Conservation (phyloP, 805 yeast genomes). For the Tanozyma kutaoensis region DNA sequence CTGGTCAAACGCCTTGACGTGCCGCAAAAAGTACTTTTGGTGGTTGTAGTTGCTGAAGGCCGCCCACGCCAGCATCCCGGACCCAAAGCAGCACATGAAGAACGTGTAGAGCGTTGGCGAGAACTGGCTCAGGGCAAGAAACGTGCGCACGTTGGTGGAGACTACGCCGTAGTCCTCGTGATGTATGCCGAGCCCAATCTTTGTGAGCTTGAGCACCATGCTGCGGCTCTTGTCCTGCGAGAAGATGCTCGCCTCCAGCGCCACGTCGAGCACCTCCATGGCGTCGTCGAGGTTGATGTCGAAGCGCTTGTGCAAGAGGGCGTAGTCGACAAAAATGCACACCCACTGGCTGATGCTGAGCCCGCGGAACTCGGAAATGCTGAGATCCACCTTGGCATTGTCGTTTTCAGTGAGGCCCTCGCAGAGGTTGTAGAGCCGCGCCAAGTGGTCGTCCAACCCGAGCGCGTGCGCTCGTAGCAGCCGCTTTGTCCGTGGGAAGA, state of each 20-base stretch:
- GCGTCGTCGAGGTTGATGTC: slow-evolving; percentile 50
- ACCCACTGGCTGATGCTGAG: slow-evolving; percentile 75
- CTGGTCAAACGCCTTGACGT: slow-evolving; percentile 80
- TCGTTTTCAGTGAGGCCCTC: slow-evolving; percentile 34
- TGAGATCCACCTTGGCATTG: slow-evolving; percentile 20
- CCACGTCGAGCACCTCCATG: slow-evolving; percentile 47
- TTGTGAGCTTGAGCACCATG: slow-evolving; percentile 47
- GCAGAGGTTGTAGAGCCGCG: slow-evolving; percentile 51
- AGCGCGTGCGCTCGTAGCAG: slow-evolving; percentile 50
- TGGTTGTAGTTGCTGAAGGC: slow-evolving; percentile 66
- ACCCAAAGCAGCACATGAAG: slow-evolving; percentile 52
- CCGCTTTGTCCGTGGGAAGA: slow-evolving; percentile 67
- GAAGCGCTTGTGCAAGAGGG: slow-evolving; percentile 50
- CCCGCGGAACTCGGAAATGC: slow-evolving; percentile 59
- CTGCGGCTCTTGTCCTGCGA: slow-evolving; percentile 48
- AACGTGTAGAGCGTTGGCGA: slow-evolving; percentile 53
- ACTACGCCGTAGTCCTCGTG: slow-evolving; percentile 38
- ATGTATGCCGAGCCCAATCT: slow-evolving; percentile 41
- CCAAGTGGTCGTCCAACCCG: slow-evolving; percentile 61
- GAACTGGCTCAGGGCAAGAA: slow-evolving; percentile 63
- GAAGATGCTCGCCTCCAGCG: slow-evolving; percentile 70
- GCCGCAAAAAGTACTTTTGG: slow-evolving; percentile 83
- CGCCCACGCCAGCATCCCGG: slow-evolving; percentile 46
- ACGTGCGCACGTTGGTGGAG: slow-evolving; percentile 44
- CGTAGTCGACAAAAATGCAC: slow-evolving; percentile 65